Conservation (phyloP, 2,329 filamentous ascomycete genomes). For the Verticillium alfalfae region DNA sequence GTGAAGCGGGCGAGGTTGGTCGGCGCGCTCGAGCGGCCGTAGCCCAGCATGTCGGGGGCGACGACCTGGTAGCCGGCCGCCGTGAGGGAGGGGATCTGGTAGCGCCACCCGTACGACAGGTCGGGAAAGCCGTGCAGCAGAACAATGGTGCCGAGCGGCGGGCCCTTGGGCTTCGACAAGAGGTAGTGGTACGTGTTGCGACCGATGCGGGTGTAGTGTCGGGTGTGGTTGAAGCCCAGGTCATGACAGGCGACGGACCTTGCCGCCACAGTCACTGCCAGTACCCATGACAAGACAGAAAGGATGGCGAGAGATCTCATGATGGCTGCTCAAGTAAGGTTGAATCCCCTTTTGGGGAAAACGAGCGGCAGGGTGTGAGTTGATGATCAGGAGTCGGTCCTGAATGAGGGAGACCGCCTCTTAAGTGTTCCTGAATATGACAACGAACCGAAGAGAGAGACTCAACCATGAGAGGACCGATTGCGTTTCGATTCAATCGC, state of each 20-base stretch:
- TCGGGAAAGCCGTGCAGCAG: constrained; percentile 67
- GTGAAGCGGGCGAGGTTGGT: constrained; percentile 29
- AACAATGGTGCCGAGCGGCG: constrained; percentile 33
- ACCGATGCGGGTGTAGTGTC: constrained; percentile 25
- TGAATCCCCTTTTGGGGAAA: not conserved
- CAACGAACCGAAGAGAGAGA: not conserved
- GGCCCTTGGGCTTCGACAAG: constrained; percentile 34
- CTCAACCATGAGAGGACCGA: not conserved
- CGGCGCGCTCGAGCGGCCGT: constrained; percentile 63
- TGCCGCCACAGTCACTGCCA: not conserved
- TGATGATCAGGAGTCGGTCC: not conserved
- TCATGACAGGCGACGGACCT: not conserved
- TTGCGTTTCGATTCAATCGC: not conserved
- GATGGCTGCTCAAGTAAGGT: not conserved
- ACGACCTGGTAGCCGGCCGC: constrained; percentile 65
- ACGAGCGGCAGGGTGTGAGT: not conserved
- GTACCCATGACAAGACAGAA: not conserved
- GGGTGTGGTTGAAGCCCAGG: not conserved
- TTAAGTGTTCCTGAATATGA: too few relatives aligned
- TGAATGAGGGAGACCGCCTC: too few relatives aligned
- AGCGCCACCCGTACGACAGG: constrained; percentile 69
- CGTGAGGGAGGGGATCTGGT: constrained; percentile 68
- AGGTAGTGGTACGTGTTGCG: constrained; percentile 40
- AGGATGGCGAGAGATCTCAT: not conserved
- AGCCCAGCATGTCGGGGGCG: constrained; percentile 73